Base-by-base conservation (phyloP, 73 alveolate species). In the Paramecium sexaurelia region DNA sequence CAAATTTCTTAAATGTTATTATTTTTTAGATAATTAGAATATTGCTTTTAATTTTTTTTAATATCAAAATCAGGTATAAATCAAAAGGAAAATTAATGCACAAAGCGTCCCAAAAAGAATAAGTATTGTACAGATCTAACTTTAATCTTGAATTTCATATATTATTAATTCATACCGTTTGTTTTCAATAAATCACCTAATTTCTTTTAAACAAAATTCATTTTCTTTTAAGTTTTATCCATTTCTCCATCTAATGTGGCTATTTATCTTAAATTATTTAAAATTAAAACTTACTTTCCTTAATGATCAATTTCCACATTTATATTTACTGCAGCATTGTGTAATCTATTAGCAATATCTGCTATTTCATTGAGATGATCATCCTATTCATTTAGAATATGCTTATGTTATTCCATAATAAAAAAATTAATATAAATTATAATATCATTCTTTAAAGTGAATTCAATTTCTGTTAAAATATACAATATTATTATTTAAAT, bases 361-460 rank as follows among this genome's bases (percentile, higher is more conserved):
- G 85, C 85, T 68, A 68, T 68, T 68, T 68, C 85, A 68, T 68
- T 68, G 10, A 68, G 55, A 68, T 68, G 85, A 29, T 68, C 85
- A 68, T 68, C 85, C 27, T 68, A 4, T 33, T 68, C 85, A 68
- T 68, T 68, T 11, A 68, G 19, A 29, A 68, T 29, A 32, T 1
- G 36, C 27, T 68, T 29, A 32, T 1, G 36, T 68, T 68, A 68
- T 29, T 68, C 4, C 56, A 1, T 29, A 9, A 9, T 29, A 19
- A 56, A 17, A 56, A 24, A 13, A 56, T 17, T 20, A 20, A 11
- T 45, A n/a, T 3, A 11, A 0, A 45, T n/a, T 45, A 11, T 11
- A 0, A 11, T 39, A 11, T 39, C 9, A 1, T 7, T 39, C 9
- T 7, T 39, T 39, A 0, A 39, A 39, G 9, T 7, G 11, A 11